Evolutionary conservation across 2,329 filamentous ascomycete species (phyloP), one percentile per base, ranked within the genome.

Genomic region (Aspergillus pseudotamarii): DNA sequence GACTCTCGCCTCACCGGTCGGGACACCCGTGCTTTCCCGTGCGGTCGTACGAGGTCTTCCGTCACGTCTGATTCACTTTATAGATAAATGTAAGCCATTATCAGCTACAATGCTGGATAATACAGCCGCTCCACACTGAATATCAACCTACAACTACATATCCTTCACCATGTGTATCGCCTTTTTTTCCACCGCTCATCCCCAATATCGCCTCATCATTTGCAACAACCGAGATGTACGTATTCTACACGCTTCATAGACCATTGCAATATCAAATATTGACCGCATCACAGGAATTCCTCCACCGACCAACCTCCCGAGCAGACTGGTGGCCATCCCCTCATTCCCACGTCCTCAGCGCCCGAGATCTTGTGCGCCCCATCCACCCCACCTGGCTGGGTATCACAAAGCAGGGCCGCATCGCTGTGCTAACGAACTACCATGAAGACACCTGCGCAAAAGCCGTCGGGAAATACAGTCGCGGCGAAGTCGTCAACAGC

Each of bases 371-470:
- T 12, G 83, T 86, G 58, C 84, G 86, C 12, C 72, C 81, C 8
- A 81, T 79, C 34, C 84, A 85, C 58, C 86, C 86, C 21, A 88
- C 86, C 64, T 89, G 86, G 86, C 81, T 88, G 14, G 86, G 85
- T 58, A 79, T 88, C 62, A 88, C 85, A 6, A 81, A 78, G 32
- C 79, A 86, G 66, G 86, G 86, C 55, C 83, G 84, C 53, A 73
- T 89, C 38, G 85, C 86, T 11, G 83, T 87, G 12, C 78, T 89
- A 28, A 88, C 86, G 53, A 88, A 89, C 72, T 88, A 86, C 72
- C 84, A 85, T 48, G 86, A 88, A 71, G 75, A 81, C 41, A 73
- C 76, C 16, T 74, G 81, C 30, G 71, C 82, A 12, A 70, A 78
- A 34, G 80, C 81, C 43, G 72, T 76, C 1, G 81, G 82, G 46